Conservation (phyloP, 805 yeast species). For the Pichia nanzhaoensis region DNA sequence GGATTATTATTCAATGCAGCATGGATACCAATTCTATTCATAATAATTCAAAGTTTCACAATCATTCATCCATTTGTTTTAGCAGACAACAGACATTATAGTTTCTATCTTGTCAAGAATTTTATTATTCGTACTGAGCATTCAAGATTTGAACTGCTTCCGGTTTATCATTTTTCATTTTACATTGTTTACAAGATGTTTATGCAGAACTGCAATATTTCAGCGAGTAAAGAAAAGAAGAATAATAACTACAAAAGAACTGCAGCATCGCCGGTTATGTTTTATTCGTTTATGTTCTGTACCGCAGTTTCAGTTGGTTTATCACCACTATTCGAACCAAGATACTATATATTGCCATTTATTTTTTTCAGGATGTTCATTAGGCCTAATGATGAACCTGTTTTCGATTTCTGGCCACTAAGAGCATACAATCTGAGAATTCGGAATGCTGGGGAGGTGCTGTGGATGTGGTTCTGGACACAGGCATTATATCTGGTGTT, state of each 20-base stretch:
- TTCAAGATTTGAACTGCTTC: constrained; percentile 46
- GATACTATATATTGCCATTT: constrained; percentile 83
- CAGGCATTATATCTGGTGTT: constrained; percentile 48
- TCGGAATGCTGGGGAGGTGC: constrained; percentile 46
- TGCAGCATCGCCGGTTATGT: constrained; percentile 32
- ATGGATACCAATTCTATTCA: constrained; percentile 31
- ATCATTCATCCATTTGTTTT: constrained; percentile 82
- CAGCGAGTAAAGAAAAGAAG: not conserved
- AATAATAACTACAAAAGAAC: constrained; percentile 11
- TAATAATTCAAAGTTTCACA: constrained; percentile 53
- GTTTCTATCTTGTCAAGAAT: constrained; percentile 76
- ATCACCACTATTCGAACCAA: constrained; percentile 88
- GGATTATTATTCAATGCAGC: constrained; percentile 17
- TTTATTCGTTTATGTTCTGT: constrained; percentile 46
- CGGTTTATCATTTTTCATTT: constrained; percentile 59
- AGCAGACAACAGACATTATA: constrained; percentile 91
- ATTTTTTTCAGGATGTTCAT: constrained; percentile 63
- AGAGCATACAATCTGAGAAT: constrained; percentile 21
- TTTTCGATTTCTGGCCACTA: constrained; percentile 16
- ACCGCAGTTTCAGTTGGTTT: constrained; percentile 64
- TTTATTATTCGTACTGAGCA: constrained; percentile 46
- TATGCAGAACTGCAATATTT: constrained; percentile 7
- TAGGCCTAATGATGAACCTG: constrained; percentile 33
- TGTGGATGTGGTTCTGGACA: constrained; percentile 58
- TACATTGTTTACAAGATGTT: constrained; percentile 23